Evolutionary conservation across 2,329 filamentous ascomycete genomes (phyloP), one percentile per base, ranked within the genome.

Genomic region (Tolypocladium album): DNA sequence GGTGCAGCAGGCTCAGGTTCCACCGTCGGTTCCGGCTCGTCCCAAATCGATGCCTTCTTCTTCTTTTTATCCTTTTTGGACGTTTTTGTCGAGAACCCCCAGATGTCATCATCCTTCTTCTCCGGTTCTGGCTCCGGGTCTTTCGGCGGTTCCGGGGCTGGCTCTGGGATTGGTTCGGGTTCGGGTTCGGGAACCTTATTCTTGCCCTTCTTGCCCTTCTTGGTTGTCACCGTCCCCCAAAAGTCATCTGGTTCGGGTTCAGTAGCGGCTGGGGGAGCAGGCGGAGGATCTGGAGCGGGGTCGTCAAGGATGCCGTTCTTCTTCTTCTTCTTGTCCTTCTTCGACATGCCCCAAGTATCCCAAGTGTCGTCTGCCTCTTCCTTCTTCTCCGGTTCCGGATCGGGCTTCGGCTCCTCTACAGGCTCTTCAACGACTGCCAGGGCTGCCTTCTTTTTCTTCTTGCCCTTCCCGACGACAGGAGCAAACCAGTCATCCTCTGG

Each of bases 141-240:
- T 1, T 61, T 60, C 22, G 45, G 31, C 50, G 63, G 62, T 55
- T 67, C 67, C 7, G 65, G 60, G 34, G 64, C 64, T n/a, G 66
- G 64, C 24, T 70, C 70, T 3, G 67, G 62, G 52, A 66, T 66
- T 13, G 65, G 63, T 39, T 70, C 69, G 12, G 64, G 64, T n/a
- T 59, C 60, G 17, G 59, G 36, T 27, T 61, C 60, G 7, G 39
- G 22, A 24, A 40, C 24, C 24, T 57, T 62, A 59, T 68, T 74
- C 63, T 77, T 77, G 65, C 79, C 79, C 65, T 69, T 69, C 59
- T 68, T 70, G 42, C 67, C 64, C 43, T 69, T 69, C 55, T 68
- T 68, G 6, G 66, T 61, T 4, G 62, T 52, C 6, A 55, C 55
- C 9, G 58, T 24, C n/a, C 53, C 59, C 56, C 59, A 57, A 40